phyloP scores from a whole-genome alignment of 305 asterid genomes.

The Rubia peregrina region DNA sequence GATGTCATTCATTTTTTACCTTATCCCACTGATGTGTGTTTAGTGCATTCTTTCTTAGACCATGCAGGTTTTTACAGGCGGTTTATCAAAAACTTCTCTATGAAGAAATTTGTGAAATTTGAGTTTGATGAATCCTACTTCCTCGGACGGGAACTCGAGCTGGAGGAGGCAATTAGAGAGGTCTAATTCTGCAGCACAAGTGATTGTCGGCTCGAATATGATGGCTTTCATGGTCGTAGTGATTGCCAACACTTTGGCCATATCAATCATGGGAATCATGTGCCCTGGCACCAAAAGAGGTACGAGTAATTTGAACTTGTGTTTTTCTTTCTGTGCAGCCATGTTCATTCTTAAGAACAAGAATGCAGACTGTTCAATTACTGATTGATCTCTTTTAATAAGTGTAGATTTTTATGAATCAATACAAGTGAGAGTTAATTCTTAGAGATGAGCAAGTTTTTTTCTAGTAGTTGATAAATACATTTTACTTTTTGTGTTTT shows the following conservation, averaged over 20 bases:
- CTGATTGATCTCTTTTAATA: no score
- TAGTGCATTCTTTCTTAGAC: no score
- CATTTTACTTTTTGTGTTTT: no score
- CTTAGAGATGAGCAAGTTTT: no score
- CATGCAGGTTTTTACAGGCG: no score
- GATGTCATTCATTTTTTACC: no score
- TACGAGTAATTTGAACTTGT: conserved; percentile 7
- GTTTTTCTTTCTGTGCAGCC: conserved; percentile 1
- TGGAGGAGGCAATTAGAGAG: conserved; percentile 21
- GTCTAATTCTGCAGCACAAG: conserved; percentile 16
- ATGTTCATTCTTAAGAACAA: neutral
- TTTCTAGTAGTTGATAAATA: no score
- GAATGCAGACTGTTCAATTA: no score
- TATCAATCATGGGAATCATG: conserved; percentile 24
- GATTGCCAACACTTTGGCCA: conserved; percentile 22
- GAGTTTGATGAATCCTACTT: conserved; percentile 19
- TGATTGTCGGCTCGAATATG: conserved; percentile 20
- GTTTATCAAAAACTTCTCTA: neutral
- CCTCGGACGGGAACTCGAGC: conserved; percentile 29
- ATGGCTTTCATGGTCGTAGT: conserved; percentile 27
- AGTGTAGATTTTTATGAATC: no score
- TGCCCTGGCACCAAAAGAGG: conserved; percentile 23
- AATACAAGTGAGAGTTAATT: no score
- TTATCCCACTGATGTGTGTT: no score
- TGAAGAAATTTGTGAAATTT: no score